A percentile compares a stretch with the other conserved stretches of the same genome.
Conservation (phyloP, 2,329 filamentous ascomycete genomes). For the Calonectria hongkongensis region DNA sequence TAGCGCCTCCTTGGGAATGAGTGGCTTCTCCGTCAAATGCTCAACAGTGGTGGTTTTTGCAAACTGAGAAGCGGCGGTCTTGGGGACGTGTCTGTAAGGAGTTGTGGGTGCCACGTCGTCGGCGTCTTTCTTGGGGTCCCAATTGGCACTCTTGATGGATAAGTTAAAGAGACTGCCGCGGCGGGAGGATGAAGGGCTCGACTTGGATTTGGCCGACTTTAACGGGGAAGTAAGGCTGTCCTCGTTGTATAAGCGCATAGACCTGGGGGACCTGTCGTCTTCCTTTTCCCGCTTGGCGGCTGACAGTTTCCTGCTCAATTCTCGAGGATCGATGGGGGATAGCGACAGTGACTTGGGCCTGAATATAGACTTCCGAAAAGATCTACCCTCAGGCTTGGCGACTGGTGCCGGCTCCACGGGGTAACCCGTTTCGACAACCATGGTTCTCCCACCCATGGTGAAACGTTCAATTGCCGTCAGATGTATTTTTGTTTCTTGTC, state of each 20-base stretch:
- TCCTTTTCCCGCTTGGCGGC: conserved; percentile 68
- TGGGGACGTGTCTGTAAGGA: conserved; percentile 71
- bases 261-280: conserved; percentile 7
- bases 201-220: conserved; percentile 31
- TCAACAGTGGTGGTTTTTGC: conserved; percentile 71
- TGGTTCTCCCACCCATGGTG: conserved; percentile 27
- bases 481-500: no score
- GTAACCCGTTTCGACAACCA: conserved; percentile 28
- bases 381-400: conserved; percentile 14
- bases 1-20: conserved; percentile 66
- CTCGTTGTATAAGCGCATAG: background rate
- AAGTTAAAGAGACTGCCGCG: conserved; percentile 51
- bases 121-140: conserved; percentile 46
- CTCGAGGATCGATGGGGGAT: conserved; percentile 68
- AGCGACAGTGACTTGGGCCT: conserved; percentile 53
- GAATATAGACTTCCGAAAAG: conserved; percentile 45
- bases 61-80: conserved; percentile 73
- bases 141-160: conserved; percentile 53
- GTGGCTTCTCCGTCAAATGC: conserved; percentile 55
- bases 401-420: conserved; percentile 3
- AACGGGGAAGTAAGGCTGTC: conserved; percentile 54
- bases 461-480: background rate
- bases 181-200: conserved; percentile 41
- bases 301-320: conserved; percentile 72
- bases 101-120: conserved; percentile 40